A percentile compares a stretch with the other conserved stretches of the same genome.
Conservation (phyloP, 2,329 filamentous ascomycete genomes). For the Aspergillus costaricaensis region DNA sequence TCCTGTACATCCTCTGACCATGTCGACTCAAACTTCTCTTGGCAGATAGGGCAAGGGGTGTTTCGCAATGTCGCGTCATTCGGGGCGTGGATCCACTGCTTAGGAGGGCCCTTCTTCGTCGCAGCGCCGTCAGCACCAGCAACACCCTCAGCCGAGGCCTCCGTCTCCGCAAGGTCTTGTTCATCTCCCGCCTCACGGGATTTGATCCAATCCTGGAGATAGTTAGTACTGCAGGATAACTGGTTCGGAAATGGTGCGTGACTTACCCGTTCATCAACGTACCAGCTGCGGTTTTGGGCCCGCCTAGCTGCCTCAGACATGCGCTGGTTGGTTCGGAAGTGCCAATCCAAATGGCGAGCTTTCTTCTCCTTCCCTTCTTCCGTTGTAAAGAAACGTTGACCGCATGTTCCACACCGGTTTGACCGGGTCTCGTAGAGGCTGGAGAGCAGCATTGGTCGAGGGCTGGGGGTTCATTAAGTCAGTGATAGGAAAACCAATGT, state of each 20-base stretch:
- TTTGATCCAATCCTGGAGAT: conserved; percentile 78
- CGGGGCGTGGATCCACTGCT: conserved; percentile 79
- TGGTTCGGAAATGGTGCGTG: not conserved
- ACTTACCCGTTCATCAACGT: conserved; percentile 80
- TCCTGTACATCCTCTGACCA: conserved; percentile 94
- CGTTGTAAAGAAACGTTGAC: conserved; percentile 77
- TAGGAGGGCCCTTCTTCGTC: conserved; percentile 59
- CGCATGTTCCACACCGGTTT: conserved; percentile 88
- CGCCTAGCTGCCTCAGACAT: conserved; percentile 83
- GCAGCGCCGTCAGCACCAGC: conserved; percentile 42
- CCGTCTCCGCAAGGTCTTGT: conserved; percentile 46
- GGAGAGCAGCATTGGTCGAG: conserved; percentile 72
- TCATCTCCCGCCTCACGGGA: conserved; percentile 78
- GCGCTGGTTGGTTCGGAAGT: conserved; percentile 89
- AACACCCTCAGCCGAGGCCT: conserved; percentile 42
- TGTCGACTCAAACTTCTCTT: conserved; percentile 88
- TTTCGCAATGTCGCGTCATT: conserved; percentile 74
- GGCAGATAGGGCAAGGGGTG: conserved; percentile 86
- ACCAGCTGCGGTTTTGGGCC: conserved; percentile 91
- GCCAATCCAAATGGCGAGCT: conserved; percentile 94
- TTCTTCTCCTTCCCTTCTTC: conserved; percentile 82
- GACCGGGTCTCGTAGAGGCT: conserved; percentile 79
- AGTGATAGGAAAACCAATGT: conserved; percentile 15
- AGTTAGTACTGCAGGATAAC: conserved; percentile 7
- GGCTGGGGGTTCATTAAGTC: conserved; percentile 49